Percentiles rank a stretch among this genome's conserved stretches.
Evolutionary conservation across 257 asterid species (phyloP).

Genomic region (Jacaranda copaia): DNA sequence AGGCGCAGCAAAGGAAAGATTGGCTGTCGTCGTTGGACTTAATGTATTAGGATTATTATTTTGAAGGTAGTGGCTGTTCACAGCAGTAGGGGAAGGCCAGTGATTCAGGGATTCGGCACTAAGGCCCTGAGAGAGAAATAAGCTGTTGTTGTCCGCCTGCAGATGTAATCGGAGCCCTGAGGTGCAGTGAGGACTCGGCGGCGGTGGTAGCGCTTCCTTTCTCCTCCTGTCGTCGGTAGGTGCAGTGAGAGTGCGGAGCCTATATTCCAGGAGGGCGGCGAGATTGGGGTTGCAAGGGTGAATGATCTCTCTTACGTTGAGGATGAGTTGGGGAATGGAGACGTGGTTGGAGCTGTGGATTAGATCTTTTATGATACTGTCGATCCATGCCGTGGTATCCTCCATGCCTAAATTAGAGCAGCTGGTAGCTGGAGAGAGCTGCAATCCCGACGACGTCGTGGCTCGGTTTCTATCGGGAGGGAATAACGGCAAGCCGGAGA

Average conservation of each 20-base stretch:
- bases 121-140: constrained; percentile 40
- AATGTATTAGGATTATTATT: constrained; percentile 26
- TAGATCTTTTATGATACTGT: constrained; percentile 86
- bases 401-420: constrained; percentile 48
- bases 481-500: constrained; percentile 91
- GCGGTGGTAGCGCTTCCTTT: constrained; percentile 37
- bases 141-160: constrained; percentile 34
- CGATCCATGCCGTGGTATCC: constrained; percentile 87
- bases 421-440: constrained; percentile 20
- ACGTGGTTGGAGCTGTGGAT: constrained; percentile 72
- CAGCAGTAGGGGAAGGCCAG: constrained; percentile 44
- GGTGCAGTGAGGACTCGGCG: constrained; percentile 25
- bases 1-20: constrained; percentile 41
- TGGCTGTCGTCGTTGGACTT: constrained; percentile 14
- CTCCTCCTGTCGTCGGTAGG: constrained; percentile 35
- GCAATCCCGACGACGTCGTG: constrained; percentile 18
- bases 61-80: constrained; percentile 29
- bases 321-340: constrained; percentile 87
- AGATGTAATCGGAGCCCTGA: constrained; percentile 38
- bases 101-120: constrained; percentile 37
- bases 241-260: constrained; percentile 76
- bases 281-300: constrained; percentile 95
- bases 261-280: constrained; percentile 72
- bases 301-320: constrained; percentile 86
- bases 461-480: constrained; percentile 68